Percentiles rank a stretch among this genome's conserved stretches.
Conservation (phyloP, 164 flowering plant genomes). For the Vitis rupestris region DNA sequence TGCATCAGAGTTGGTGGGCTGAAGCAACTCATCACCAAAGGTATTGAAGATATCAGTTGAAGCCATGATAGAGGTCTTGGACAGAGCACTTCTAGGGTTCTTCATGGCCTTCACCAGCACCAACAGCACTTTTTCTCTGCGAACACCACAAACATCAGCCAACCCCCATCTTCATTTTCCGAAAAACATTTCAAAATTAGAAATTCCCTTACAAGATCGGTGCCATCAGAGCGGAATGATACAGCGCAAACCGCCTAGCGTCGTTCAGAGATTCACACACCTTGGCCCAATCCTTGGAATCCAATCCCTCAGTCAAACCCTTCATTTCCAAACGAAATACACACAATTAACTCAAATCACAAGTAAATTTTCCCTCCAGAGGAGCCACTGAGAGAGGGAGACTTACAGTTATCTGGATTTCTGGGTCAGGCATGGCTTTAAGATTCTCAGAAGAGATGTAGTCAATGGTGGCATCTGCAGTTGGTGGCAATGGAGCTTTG, state of each 20-base stretch:
- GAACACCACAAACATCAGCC: background rate
- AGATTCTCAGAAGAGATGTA: slow-evolving; percentile 74
- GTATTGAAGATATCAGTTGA: slow-evolving; percentile 70
- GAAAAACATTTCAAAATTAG: background rate
- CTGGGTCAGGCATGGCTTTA: slow-evolving; percentile 63
- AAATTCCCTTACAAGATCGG: slow-evolving; percentile 59
- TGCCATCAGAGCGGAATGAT: slow-evolving; percentile 52
- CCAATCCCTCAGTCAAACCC: slow-evolving; percentile 65
- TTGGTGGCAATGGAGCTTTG: slow-evolving; percentile 31
- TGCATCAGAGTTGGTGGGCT: slow-evolving; percentile 38
- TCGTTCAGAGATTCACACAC: slow-evolving; percentile 78
- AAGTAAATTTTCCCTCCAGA: background rate
- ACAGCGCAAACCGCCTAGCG: slow-evolving; percentile 64
- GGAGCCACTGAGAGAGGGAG: background rate
- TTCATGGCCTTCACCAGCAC: slow-evolving; percentile 81
- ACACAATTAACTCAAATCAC: background rate
- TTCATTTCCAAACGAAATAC: slow-evolving; percentile 14
- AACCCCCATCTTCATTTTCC: background rate
- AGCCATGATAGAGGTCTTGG: slow-evolving; percentile 92
- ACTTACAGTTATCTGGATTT: slow-evolving; percentile 49
- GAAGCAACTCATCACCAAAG: slow-evolving; percentile 61
- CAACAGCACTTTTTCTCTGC: slow-evolving; percentile 66
- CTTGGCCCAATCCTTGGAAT: slow-evolving; percentile 77
- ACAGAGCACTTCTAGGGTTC: slow-evolving; percentile 91
- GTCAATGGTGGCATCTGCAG: slow-evolving; percentile 52